Percentiles rank a stretch among this genome's conserved stretches.
Evolutionary conservation across 768 basidiomycete species (phyloP).

Genomic region (Termitomyces sp.): DNA sequence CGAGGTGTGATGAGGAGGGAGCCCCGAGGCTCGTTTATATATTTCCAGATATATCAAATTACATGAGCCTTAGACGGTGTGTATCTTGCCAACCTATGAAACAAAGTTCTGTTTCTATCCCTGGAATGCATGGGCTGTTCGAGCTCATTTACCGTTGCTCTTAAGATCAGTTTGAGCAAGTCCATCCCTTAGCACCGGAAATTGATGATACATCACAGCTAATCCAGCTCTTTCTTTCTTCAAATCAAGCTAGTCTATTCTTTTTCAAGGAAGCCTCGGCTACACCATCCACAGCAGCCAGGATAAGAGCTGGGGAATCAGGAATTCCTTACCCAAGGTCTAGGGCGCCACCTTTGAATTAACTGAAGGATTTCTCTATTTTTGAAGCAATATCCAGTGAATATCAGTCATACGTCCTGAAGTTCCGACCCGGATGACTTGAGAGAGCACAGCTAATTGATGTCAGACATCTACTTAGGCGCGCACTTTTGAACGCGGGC

Average conservation of each 20-base stretch:
- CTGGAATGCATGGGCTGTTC: not conserved
- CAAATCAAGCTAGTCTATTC: no score
- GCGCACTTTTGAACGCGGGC: not conserved
- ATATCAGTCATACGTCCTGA: not conserved
- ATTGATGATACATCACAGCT: not conserved
- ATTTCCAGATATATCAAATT: not conserved
- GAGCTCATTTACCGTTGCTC: not conserved
- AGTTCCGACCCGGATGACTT: not conserved
- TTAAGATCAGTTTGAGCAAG: not conserved
- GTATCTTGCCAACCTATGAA: conserved; percentile 1
- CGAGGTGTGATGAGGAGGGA: not conserved
- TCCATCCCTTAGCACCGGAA: not conserved
- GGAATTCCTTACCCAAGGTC: no score
- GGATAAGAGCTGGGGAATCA: not conserved
- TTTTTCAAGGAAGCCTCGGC: not conserved
- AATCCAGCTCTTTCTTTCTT: not conserved
- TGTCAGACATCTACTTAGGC: not conserved
- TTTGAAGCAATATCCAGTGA: not conserved
- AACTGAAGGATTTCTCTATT: not conserved
- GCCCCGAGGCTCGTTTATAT: not conserved
- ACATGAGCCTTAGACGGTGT: not conserved
- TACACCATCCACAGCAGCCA: not conserved
- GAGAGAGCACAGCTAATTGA: not conserved
- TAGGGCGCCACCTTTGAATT: not conserved
- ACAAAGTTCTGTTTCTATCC: not conserved